Conservation (phyloP, 73 alveolate species). For the Tetrahymena thermophila region DNA sequence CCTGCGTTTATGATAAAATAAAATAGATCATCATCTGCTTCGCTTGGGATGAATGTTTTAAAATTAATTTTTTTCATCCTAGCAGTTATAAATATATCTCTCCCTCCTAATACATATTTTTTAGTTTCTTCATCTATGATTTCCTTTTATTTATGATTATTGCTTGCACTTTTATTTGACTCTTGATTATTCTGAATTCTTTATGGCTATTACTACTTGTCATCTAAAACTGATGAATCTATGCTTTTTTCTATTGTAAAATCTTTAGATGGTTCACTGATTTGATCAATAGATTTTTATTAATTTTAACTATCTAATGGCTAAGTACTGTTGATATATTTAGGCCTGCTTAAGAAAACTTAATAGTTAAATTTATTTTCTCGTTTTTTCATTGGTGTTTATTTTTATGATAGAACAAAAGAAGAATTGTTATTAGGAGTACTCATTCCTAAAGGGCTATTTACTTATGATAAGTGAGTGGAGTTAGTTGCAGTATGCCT, state of each 20-base stretch:
- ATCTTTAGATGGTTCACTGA: background rate
- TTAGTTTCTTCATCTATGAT: background rate
- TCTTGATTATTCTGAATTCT: background rate
- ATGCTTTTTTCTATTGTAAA: background rate
- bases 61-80: background rate
- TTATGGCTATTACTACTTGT: background rate
- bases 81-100: background rate
- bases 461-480: background rate
- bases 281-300: background rate
- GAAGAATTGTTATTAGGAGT: background rate
- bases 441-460: background rate
- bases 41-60: background rate
- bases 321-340: background rate
- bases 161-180: background rate
- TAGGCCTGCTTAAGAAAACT: background rate
- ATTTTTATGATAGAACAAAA: background rate
- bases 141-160: background rate
- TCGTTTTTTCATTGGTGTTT: background rate
- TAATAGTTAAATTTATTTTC: background rate
- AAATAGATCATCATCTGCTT: background rate
- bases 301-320: background rate
- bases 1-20: background rate
- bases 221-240: background rate
- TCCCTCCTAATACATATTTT: background rate
- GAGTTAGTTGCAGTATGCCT: background rate